Conservation (phyloP, 2,329 filamentous ascomycete species). For the Penicillium hordei region DNA sequence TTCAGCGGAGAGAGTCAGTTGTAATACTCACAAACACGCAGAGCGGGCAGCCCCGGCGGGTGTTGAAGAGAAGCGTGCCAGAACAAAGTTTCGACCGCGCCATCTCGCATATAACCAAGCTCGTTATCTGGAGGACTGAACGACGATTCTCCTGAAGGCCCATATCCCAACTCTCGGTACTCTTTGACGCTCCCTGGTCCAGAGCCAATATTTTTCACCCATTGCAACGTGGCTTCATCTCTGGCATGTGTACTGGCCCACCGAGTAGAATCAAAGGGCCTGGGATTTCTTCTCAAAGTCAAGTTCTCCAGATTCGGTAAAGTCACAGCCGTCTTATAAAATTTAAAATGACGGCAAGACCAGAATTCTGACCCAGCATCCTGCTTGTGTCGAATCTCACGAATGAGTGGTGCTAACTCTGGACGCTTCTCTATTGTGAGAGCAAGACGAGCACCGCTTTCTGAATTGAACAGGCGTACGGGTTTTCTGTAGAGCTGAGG, state of each 20-base stretch:
- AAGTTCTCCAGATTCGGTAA: slow-evolving; percentile 3
- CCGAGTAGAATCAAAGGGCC: not conserved
- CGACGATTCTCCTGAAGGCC: not conserved
- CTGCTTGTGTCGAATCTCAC: slow-evolving; percentile 5
- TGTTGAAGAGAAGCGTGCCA: not conserved
- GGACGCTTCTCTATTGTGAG: slow-evolving; percentile 4
- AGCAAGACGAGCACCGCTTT: slow-evolving; percentile 8
- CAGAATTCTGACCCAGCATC: not conserved
- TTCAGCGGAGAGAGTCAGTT: not conserved
- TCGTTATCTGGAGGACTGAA: slow-evolving; percentile 1
- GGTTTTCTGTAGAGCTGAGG: not conserved
- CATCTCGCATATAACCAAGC: not conserved
- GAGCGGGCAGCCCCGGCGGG: not conserved
- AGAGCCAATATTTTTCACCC: not conserved
- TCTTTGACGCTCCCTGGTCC: not conserved
- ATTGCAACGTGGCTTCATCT: not conserved
- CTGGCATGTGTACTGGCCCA: not conserved
- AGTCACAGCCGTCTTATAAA: not conserved
- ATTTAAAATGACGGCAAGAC: not conserved
- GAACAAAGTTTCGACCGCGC: not conserved
- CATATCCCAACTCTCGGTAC: not conserved
- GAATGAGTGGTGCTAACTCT: slow-evolving; percentile 1
- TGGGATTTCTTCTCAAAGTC: not conserved
- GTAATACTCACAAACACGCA: slow-evolving; percentile 5
- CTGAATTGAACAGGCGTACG: not conserved